Conservation (phyloP, 1,284 basidiomycete genomes). For the Athelia psychrophila region DNA sequence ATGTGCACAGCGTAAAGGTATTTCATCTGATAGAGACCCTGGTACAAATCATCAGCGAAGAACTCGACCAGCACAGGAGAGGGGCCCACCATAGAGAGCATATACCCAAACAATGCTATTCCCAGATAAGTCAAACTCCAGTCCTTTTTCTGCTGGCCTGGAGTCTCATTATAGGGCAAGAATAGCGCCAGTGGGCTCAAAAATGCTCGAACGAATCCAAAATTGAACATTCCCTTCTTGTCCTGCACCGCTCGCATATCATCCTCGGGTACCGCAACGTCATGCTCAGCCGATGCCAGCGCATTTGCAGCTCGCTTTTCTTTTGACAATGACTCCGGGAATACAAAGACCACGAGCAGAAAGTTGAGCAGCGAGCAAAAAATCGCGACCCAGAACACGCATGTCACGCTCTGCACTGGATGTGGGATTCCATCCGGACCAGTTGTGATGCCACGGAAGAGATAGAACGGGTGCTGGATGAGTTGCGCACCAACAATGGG, state of each 20-base stretch:
- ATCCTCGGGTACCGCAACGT: not conserved
- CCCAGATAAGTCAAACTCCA: constrained; percentile 59
- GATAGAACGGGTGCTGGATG: constrained; percentile 41
- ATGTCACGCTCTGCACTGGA: constrained; percentile 29
- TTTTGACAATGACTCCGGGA: constrained; percentile 37
- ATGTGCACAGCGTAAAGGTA: constrained; percentile 56
- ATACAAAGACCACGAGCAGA: not conserved
- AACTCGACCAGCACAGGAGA: no score
- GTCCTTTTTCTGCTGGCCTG: constrained; percentile 36
- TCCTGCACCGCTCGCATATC: not conserved
- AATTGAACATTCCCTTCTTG: constrained; percentile 8
- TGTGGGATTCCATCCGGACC: no score
- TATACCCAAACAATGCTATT: constrained; percentile 40
- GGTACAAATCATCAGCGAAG: not conserved
- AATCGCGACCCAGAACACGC: not conserved
- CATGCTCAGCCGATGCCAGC: constrained; percentile 5
- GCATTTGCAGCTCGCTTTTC: constrained; percentile 35
- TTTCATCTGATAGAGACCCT: constrained; percentile 61
- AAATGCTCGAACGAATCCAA: constrained; percentile 26
- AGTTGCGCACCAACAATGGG: constrained; percentile 73
- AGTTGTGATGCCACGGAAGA: not conserved
- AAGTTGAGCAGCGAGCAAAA: not conserved
- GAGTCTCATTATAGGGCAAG: constrained; percentile 37
- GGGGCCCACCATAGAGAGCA: constrained; percentile 42
- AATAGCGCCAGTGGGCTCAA: constrained; percentile 55